Conservation (phyloP, 257 asterid genomes). For the Nyctanthes arbortristis region DNA sequence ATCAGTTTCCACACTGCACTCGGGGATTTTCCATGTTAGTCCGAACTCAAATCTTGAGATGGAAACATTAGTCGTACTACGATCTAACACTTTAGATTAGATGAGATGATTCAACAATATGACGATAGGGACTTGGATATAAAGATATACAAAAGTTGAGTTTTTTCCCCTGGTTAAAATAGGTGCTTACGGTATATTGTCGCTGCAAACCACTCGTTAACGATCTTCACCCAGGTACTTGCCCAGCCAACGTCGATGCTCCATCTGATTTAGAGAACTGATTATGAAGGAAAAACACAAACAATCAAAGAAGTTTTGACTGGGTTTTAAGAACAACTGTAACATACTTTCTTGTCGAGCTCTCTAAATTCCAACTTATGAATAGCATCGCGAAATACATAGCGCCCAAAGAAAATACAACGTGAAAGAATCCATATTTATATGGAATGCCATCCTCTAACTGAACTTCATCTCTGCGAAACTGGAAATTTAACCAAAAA, state of each 20-base stretch:
- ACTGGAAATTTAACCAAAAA: constrained; percentile 40
- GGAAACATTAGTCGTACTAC: constrained; percentile 29
- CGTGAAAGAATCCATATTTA: constrained; percentile 82
- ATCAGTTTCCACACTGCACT: constrained; percentile 92
- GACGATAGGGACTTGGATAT: not conserved
- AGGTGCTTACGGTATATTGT: constrained; percentile 67
- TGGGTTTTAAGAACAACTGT: not conserved
- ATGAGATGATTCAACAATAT: not conserved
- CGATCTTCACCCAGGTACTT: constrained; percentile 90
- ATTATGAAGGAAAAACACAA: not conserved
- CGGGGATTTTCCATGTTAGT: not conserved
- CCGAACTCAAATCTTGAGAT: not conserved
- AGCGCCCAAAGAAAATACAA: constrained; percentile 84
- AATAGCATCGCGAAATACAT: constrained; percentile 95
- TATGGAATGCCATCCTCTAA: constrained; percentile 75
- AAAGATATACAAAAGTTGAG: too few species aligned
- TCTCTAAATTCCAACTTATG: constrained; percentile 88
- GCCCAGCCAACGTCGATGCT: constrained; percentile 97
- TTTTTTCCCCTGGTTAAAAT: too few species aligned
- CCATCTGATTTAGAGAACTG: constrained; percentile 51
- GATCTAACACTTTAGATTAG: not conserved
- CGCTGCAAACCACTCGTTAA: constrained; percentile 95
- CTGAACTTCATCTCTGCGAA: constrained; percentile 48
- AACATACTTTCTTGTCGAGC: constrained; percentile 70
- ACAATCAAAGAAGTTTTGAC: not conserved